phyloP scores from a whole-genome alignment of 768 basidiomycete genomes.

The Macrocybe gigantea region DNA sequence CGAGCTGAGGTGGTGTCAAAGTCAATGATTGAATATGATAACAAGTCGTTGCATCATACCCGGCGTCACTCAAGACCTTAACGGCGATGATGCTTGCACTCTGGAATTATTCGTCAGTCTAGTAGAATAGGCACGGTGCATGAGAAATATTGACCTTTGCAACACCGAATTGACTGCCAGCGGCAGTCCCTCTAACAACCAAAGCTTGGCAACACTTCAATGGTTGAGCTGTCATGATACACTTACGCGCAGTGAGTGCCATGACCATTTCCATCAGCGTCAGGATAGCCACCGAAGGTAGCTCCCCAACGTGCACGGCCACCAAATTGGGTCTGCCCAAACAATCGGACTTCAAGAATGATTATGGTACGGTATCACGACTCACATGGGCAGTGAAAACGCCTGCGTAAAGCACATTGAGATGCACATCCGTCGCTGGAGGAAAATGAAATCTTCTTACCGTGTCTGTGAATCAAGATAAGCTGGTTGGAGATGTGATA shows the following conservation, averaged over 20 bases:
- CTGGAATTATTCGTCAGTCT: not conserved
- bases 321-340: conserved; percentile 27
- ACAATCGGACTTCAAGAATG: not conserved
- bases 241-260: conserved; percentile 34
- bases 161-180: conserved; percentile 27
- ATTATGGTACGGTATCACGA: not conserved
- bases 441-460: conserved; percentile 5
- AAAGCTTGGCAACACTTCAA: not conserved
- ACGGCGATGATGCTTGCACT: conserved; percentile 26
- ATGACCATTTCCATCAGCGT: conserved; percentile 35
- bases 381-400: conserved; percentile 18
- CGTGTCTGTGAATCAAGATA: conserved; percentile 15
- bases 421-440: not conserved
- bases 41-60: conserved; percentile 11
- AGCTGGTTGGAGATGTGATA: too few relatives aligned
- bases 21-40: not conserved
- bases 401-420: conserved; percentile 9
- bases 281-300: conserved; percentile 24
- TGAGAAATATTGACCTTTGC: conserved; percentile 15
- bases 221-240: not conserved
- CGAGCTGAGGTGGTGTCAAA: not conserved
- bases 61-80: conserved; percentile 32
- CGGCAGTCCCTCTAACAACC: conserved; percentile 23
- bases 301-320: conserved; percentile 37
- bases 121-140: too few relatives aligned